Base-by-base conservation (phyloP, 192 early-diverging fungal species). In the Helicostylum pulchrum region DNA sequence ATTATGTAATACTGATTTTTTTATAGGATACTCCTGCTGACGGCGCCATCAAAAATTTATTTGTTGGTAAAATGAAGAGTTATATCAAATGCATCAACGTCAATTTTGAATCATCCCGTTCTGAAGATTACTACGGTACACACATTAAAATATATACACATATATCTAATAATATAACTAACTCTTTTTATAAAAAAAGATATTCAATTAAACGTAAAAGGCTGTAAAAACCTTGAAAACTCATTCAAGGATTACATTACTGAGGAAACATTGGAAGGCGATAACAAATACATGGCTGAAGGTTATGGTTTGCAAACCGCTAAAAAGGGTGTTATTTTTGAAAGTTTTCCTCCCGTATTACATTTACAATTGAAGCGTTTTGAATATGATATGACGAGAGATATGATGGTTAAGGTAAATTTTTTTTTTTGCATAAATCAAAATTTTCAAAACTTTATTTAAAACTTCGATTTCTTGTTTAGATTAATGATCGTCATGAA, bases 301-400 rank as follows among this genome's bases (percentile, higher is more conserved):
- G 94, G 92, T 5, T 79, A 86, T 75, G 97, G 95, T 2, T 79
- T 98, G 54, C 97, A 97, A 68, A 92, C 94, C 68, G 96, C 97
- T 12, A 91, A 89, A 61, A 98, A 98, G 76, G 95, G 97, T 26
- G 94, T 98, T 34, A 92, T 94, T 7, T 99, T 99, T 66, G 85
- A 90, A 69, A 77, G 78, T 21, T 91, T 97, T 60, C 97, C 97
- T 43, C 94, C 93, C 7, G 93, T 99, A 17, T 74, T 99, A 44
- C 94, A 97, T 68, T 74, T 99, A 55, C 97, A 97, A 70, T 78
- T 99, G 67, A 98, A 97, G 77, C 85, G 96, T 15, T 99, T 97
- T 68, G 97, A 99, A 75, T 99, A 97, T 75, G 96, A 99, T 70
- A 88, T 96, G 62, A 83, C 88, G 77, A 78, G 83, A 34, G 95